A percentile compares a stretch with the other conserved stretches of the same genome.
Conservation (phyloP, 306 rosid genomes). For the Quercus parvula region DNA sequence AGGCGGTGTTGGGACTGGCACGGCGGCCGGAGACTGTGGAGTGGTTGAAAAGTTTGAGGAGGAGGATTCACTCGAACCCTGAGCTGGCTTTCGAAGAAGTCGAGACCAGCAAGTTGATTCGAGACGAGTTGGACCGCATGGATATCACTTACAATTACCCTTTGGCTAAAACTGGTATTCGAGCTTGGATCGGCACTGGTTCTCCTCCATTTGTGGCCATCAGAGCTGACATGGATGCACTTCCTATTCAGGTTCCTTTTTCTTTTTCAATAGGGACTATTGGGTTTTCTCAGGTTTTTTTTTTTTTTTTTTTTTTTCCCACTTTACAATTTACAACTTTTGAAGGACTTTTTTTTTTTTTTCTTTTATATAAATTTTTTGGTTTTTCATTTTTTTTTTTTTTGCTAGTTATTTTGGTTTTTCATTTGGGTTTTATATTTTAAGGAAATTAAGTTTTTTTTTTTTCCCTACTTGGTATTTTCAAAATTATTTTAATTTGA, state of each 20-base stretch:
- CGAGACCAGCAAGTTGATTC: slow-evolving; percentile 68
- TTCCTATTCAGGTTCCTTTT: slow-evolving; percentile 75
- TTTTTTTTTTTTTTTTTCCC: too few relatives aligned
- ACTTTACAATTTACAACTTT: too few relatives aligned
- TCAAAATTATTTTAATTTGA: neutral
- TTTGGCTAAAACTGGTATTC: slow-evolving; percentile 74
- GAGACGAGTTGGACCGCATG: slow-evolving; percentile 77
- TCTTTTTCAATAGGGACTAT: neutral
- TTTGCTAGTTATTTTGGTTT: too few relatives aligned
- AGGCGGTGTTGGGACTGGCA: slow-evolving; percentile 57
- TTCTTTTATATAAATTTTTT: neutral
- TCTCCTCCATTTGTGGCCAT: slow-evolving; percentile 86
- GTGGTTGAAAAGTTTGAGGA: slow-evolving; percentile 61
- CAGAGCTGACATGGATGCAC: slow-evolving; percentile 99
- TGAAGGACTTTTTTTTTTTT: too few relatives aligned
- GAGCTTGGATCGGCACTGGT: slow-evolving; percentile 92
- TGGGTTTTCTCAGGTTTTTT: too few relatives aligned
- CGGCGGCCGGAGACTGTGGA: slow-evolving; percentile 57
- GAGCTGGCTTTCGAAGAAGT: slow-evolving; percentile 89
- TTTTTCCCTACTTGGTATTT: neutral
- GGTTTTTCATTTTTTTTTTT: neutral
- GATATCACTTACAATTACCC: slow-evolving; percentile 60
- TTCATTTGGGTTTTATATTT: too few relatives aligned
- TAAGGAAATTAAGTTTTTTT: too few relatives aligned
- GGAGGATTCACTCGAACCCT: slow-evolving; percentile 81